Evolutionary conservation across 495 filamentous ascomycete genomes (phyloP).

Genomic region (Lasiosphaeris hirsuta): DNA sequence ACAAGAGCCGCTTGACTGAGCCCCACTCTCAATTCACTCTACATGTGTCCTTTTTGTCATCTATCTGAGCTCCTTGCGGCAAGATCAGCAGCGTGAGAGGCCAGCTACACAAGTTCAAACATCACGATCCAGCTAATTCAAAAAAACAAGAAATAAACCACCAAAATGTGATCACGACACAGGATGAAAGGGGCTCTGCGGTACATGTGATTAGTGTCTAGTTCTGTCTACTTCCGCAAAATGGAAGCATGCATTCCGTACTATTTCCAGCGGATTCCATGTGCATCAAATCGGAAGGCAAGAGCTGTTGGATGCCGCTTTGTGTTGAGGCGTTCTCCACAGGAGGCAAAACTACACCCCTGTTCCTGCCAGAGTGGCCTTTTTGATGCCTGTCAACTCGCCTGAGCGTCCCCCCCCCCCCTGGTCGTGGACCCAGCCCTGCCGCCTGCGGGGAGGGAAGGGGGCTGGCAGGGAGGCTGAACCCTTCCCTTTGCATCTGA

Average conservation of each 20-base stretch:
- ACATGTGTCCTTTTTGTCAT: conserved; percentile 3
- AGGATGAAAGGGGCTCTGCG: too few species aligned
- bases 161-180: too few species aligned
- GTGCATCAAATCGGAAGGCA: not conserved
- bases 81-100: not conserved
- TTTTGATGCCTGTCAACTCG: conserved; percentile 15
- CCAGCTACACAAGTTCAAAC: not conserved
- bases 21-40: conserved; percentile 2
- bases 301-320: not conserved
- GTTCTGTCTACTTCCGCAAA: not conserved
- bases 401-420: conserved; percentile 3
- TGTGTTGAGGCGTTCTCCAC: not conserved
- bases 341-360: conserved; percentile 7
- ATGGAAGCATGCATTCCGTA: not conserved
- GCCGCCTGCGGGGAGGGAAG: not conserved
- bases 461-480: not conserved
- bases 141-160: not conserved
- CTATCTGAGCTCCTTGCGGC: not conserved
- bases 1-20: not conserved
- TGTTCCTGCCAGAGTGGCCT: conserved; percentile 38
- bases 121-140: not conserved
- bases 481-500: not conserved
- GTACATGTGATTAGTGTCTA: too few species aligned
- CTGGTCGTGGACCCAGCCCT: not conserved
- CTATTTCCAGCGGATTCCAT: conserved; percentile 6